A percentile compares a stretch with the other conserved stretches of the same genome.
Evolutionary conservation across 2,329 filamentous ascomycete genomes (phyloP).

Genomic region (Lojkania enalia): DNA sequence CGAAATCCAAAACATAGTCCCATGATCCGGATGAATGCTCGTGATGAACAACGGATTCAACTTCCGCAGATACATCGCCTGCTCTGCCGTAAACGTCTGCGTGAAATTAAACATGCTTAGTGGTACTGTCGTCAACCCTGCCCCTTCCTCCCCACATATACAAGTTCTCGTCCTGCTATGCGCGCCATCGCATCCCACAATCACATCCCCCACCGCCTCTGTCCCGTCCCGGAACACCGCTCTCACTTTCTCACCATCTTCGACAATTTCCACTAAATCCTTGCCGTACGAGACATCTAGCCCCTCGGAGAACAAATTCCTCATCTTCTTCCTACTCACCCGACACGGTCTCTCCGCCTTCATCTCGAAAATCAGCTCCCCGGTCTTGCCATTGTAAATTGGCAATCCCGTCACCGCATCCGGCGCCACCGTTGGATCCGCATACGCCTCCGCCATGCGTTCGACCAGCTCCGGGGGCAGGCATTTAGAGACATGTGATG

Average conservation of each 20-base stretch:
- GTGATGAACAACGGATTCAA: constrained; percentile 25
- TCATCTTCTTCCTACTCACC: constrained; percentile 26
- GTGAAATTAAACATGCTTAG: constrained; percentile 31
- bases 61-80: constrained; percentile 17
- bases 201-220: constrained; percentile 20
- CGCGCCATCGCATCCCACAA: constrained; percentile 27
- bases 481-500: constrained; percentile 20
- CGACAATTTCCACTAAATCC: constrained; percentile 12
- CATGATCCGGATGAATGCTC: constrained; percentile 27
- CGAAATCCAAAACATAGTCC: constrained; percentile 28
- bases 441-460: constrained; percentile 29
- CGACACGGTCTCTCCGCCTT: constrained; percentile 22
- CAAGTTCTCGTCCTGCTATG: constrained; percentile 20
- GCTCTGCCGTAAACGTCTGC: constrained; percentile 17
- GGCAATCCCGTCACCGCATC: constrained; percentile 26
- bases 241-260: constrained; percentile 19
- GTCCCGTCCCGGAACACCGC: constrained; percentile 25
- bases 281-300: constrained; percentile 27
- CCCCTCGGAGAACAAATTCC: constrained; percentile 27
- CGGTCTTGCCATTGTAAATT: constrained; percentile 29
- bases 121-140: constrained; percentile 20
- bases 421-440: constrained; percentile 19
- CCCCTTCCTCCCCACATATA: constrained; percentile 20
- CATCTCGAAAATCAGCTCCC: constrained; percentile 28
- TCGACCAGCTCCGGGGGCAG: constrained; percentile 21